Base-by-base conservation (phyloP, 2,329 filamentous ascomycete species). In the Aurifilum marmelostoma region DNA sequence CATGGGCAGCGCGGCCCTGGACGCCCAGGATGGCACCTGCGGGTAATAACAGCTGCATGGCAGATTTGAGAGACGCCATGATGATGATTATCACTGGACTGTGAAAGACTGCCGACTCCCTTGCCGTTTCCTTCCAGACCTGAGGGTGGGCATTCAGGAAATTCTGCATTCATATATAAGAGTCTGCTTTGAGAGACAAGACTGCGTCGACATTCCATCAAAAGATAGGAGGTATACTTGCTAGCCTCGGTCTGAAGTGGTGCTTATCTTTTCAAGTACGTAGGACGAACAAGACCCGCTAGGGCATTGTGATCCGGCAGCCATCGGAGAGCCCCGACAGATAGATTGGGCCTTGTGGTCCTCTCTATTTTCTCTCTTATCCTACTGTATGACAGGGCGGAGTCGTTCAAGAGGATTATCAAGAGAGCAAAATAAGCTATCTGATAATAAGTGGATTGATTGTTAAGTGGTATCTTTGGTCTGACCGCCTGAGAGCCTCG, bases 401-500 rank as follows among this genome's bases (percentile, higher is more conserved):
- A 16, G 16, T 29, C 7, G 14, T 29, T 24, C 6, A 29, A 32
- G 5, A 56, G n/a, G n/a, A n/a, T n/a, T n/a, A n/a, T n/a, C n/a
- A n/a, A n/a, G n/a, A n/a, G n/a, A n/a, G n/a, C n/a, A n/a, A n/a
- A 32, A 54, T 4, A 56, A 18, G 52, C 52, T 29, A 29, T 56
- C 52, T 29, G 9, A n/a, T n/a, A n/a, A n/a, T n/a, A n/a, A n/a
- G n/a, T n/a, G 43, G 43, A 47, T 47, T 47, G 21, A 47, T 47
- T 9, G 21, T 47, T 3, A 11, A 9, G 18, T 0, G 1, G 18
- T n/a, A n/a, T 3, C 0, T n/a, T 9, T 11, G 1, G 21, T 3
- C 43, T 47, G 43, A 47, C 43, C 43, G 43, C 43, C 21, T 47
- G 18, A n/a, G 43, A n/a, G 18, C n/a, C 7, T n/a, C 43, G 43